These are phyloP conservation scores for Juglanconis sp. DNA, from an alignment of 2,329 filamentous ascomycete genomes.

Conservation along the genomic window DNA sequence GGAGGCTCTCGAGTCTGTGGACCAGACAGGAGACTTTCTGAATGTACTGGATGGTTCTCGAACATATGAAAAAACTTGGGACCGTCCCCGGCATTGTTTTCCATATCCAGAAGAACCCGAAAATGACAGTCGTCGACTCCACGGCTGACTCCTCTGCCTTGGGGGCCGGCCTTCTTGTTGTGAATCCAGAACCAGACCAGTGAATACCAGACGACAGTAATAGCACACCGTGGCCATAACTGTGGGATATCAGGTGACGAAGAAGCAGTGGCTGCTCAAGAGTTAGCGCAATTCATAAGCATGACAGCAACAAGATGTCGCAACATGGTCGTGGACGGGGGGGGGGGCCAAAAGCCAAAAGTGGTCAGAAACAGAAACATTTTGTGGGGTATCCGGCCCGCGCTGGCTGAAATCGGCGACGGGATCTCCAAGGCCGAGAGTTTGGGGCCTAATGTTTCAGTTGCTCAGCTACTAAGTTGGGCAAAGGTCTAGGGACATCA, in stretches of 20 bases:
- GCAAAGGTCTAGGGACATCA: background rate
- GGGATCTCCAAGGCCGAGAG: background rate
- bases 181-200: background rate
- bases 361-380: conserved; percentile 10
- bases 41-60: background rate
- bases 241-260: background rate
- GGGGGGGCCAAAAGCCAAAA: conserved; percentile 14
- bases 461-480: conserved; percentile 6
- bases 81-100: background rate
- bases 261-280: background rate
- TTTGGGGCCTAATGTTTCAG: conserved; percentile 12
- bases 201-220: background rate
- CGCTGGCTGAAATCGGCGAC: conserved; percentile 5
- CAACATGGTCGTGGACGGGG: background rate
- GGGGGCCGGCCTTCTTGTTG: conserved; percentile 7
- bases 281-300: background rate
- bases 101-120: background rate
- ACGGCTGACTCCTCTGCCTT: background rate
- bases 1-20: background rate
- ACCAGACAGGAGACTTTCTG: background rate
- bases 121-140: background rate
- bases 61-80: conserved; percentile 9
- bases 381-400: conserved; percentile 10
- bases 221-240: background rate
- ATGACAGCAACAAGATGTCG: background rate